Evolutionary conservation across 2,329 filamentous ascomycete species (phyloP).

Genomic region (Myriosclerotinia duriaeana): DNA sequence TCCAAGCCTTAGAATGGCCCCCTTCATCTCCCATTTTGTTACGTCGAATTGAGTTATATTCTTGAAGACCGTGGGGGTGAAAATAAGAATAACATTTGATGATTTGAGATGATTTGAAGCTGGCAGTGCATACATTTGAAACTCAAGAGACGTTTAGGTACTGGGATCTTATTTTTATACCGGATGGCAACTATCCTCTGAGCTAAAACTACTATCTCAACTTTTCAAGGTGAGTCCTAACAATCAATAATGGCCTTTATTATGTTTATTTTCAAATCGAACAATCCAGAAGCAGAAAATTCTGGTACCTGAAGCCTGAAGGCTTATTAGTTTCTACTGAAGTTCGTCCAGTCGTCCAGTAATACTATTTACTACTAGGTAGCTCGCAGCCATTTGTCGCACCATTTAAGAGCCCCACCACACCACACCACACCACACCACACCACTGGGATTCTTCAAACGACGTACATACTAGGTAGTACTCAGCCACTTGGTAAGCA

Average conservation of each 20-base stretch:
- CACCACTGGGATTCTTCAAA: not conserved
- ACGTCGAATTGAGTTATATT: not conserved
- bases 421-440: not conserved
- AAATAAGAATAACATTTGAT: too few species aligned
- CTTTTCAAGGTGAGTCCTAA: not conserved
- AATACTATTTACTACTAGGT: not conserved
- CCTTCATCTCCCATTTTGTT: not conserved
- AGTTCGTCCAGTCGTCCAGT: not conserved
- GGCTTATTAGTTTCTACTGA: not conserved
- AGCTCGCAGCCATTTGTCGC: not conserved
- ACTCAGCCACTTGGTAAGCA: constrained; percentile 1
- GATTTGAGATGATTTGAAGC: too few species aligned
- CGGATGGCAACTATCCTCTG: not conserved
- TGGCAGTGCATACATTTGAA: not conserved
- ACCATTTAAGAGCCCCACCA: not conserved
- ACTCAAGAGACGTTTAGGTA: not conserved
- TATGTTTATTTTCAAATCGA: not conserved
- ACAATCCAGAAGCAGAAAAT: not conserved
- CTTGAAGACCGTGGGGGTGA: not conserved
- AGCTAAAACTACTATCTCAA: not conserved
- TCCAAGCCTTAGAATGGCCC: not conserved
- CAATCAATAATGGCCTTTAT: not conserved
- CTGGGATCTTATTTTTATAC: not conserved
- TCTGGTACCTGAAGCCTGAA: not conserved
- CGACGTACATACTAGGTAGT: not conserved